Evolutionary conservation across 169 alveolate species (phyloP).

Genomic region (Eimeria acervulina): DNA sequence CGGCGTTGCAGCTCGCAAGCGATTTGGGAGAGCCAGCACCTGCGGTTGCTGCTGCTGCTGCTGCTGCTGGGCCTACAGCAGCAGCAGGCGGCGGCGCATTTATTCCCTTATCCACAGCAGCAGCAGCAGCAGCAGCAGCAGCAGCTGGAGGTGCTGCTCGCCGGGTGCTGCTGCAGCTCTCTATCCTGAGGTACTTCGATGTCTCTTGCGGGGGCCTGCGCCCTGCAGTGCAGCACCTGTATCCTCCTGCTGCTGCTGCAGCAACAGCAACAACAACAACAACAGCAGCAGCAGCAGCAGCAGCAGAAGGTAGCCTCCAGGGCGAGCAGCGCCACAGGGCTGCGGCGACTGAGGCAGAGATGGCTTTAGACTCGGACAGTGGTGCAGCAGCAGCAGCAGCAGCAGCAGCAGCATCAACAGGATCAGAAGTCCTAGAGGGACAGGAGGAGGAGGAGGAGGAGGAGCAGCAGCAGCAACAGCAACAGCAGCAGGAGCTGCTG

Average conservation of each 20-base stretch:
- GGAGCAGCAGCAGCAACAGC: slow-evolving; percentile 49
- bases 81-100: slow-evolving; percentile 25
- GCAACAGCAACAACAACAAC: slow-evolving; percentile 15
- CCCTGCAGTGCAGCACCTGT: neutral
- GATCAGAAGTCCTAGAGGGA: neutral
- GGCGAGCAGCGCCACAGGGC: neutral
- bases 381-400: slow-evolving; percentile 52
- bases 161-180: slow-evolving; percentile 61
- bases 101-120: slow-evolving; percentile 47
- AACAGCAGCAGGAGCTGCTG: slow-evolving; percentile 41
- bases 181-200: slow-evolving; percentile 12
- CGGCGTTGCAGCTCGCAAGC: slow-evolving; percentile 14
- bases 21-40: neutral
- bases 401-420: slow-evolving; percentile 52
- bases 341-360: neutral
- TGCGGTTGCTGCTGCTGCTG: slow-evolving; percentile 15
- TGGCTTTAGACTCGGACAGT: neutral
- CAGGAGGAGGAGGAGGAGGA: slow-evolving; percentile 16
- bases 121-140: slow-evolving; percentile 75
- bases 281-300: slow-evolving; percentile 48
- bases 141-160: slow-evolving; percentile 58
- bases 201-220: slow-evolving; percentile 74
- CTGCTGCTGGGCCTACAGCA: slow-evolving; percentile 14
- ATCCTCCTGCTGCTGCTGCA: slow-evolving; percentile 42
- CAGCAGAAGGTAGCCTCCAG: neutral